Conservation (phyloP, 805 yeast genomes). For the Lipomyces spencermartinsiae region DNA sequence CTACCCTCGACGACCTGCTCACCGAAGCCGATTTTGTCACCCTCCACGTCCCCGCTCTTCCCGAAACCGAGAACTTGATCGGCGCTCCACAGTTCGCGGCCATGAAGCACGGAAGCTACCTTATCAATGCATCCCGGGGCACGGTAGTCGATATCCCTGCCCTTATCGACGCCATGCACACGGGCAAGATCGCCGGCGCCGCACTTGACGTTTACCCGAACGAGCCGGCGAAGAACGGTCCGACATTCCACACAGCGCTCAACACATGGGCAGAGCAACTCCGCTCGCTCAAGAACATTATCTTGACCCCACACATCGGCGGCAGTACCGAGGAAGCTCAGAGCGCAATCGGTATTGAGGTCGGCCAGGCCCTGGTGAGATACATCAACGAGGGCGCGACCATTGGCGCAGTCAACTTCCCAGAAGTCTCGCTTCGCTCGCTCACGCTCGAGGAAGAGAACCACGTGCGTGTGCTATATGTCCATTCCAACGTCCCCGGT, state of each 20-base stretch:
- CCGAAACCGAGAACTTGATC: slow-evolving; percentile 89
- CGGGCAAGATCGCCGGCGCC: slow-evolving; percentile 95
- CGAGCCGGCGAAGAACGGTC: slow-evolving; percentile 97
- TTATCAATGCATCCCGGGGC: slow-evolving; percentile 96
- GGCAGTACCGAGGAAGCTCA: slow-evolving; percentile 99
- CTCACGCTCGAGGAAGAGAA: slow-evolving; percentile 84
- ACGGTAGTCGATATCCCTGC: slow-evolving; percentile 97
- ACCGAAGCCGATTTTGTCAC: slow-evolving; percentile 85
- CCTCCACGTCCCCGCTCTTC: slow-evolving; percentile 91
- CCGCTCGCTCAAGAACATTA: slow-evolving; percentile 80
- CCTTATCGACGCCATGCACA: slow-evolving; percentile 84
- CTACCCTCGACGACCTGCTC: slow-evolving; percentile 81
- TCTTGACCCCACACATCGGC: slow-evolving; percentile 96
- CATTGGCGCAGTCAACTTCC: slow-evolving; percentile 97
- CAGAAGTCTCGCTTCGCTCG: slow-evolving; percentile 92
- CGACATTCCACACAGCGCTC: slow-evolving; percentile 70
- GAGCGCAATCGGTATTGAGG: slow-evolving; percentile 96
- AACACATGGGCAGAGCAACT: slow-evolving; percentile 87
- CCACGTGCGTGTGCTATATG: slow-evolving; percentile 87
- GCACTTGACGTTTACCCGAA: slow-evolving; percentile 96
- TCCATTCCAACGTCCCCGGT: slow-evolving; percentile 98
- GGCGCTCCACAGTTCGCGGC: slow-evolving; percentile 90
- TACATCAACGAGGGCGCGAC: slow-evolving; percentile 97
- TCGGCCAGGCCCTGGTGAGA: slow-evolving; percentile 80
- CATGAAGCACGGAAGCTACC: slow-evolving; percentile 95